Base-by-base conservation (phyloP, 2,329 filamentous ascomycete species). In the Xylariaceae sp. region DNA sequence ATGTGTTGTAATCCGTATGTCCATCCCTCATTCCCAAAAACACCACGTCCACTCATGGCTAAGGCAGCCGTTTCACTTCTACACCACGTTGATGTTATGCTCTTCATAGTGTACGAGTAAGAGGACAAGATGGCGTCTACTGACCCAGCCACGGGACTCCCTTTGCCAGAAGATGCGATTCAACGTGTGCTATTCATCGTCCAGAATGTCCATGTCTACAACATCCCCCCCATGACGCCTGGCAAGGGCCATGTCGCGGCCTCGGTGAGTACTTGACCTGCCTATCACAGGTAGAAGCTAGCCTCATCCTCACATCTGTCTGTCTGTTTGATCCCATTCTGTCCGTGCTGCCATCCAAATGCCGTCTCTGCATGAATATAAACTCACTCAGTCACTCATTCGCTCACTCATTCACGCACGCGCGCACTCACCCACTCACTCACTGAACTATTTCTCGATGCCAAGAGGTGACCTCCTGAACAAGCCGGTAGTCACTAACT, bases 121-220 rank as follows among this genome's bases (percentile, higher is more conserved):
- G 42, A 51, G 48, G 39, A 44, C 55, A 65, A 53, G 15, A 88
- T 89, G 86, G 80, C 85, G 68, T 76, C 80, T 57, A 77, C 85
- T 71, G 89, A 94, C 75, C 89, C 88, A 55, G 80, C 86, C 58
- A 93, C 89, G 18, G 87, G 87, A 67, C 77, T 76, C 39, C 74
- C 86, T 64, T 82, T 91, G 66, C 87, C 89, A 58, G 72, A 84
- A 55, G 88, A 90, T 71, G 88, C 90, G 68, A 93, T 95, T 75
- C 89, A 94, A 75, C 87, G 90, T 73, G 80, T 94, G 72, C 87
- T 95, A 73, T 92, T 90, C 82, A 78, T 92, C 73, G 84, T 87
- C 64, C 78, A 81, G 68, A 79, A 82, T 65, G 88, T 94, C 64
- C 90, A 95, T 78, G 83, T 96, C 78, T 96, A 96, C 81, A 86